Conservation (phyloP, 1,284 basidiomycete species). For the Bjerkandera adusta region DNA sequence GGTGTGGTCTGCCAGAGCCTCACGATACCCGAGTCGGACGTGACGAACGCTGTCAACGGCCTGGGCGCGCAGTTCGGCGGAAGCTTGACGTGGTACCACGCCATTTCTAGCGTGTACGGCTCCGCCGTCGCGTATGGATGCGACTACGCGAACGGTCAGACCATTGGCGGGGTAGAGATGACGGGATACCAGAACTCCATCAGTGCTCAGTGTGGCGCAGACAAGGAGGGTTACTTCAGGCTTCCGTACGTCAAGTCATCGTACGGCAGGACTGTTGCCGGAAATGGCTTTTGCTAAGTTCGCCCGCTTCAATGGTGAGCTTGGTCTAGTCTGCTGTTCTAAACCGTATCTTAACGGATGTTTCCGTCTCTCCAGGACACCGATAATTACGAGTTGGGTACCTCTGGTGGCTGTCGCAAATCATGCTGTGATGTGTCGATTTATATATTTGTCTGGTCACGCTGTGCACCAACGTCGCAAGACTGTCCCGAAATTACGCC, state of each 20-base stretch:
- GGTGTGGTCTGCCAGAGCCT: background rate
- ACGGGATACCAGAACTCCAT: background rate
- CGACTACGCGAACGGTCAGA: constrained; percentile 7
- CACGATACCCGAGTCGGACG: background rate
- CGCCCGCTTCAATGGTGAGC: too few species aligned
- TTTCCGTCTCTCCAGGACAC: too few species aligned
- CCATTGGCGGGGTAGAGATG: background rate
- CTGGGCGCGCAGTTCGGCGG: background rate
- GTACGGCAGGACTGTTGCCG: constrained; percentile 1
- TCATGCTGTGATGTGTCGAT: too few species aligned
- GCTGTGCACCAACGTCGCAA: too few species aligned
- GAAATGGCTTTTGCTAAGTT: constrained; percentile 4
- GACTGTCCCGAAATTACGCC: too few species aligned
- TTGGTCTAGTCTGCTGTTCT: too few species aligned
- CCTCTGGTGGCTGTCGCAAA: too few species aligned
- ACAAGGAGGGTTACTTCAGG: background rate
- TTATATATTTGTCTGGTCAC: too few species aligned
- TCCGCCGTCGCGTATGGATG: constrained; percentile 3
- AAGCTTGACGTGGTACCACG: background rate
- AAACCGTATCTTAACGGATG: too few species aligned
- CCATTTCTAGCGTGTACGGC: background rate
- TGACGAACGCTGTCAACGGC: background rate
- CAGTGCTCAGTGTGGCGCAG: background rate
- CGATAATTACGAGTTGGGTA: too few species aligned
- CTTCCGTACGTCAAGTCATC: constrained; percentile 1